These are phyloP conservation scores for Uronychia setigera DNA, from an alignment of 73 alveolate genomes.

Conservation along the genomic window DNA sequence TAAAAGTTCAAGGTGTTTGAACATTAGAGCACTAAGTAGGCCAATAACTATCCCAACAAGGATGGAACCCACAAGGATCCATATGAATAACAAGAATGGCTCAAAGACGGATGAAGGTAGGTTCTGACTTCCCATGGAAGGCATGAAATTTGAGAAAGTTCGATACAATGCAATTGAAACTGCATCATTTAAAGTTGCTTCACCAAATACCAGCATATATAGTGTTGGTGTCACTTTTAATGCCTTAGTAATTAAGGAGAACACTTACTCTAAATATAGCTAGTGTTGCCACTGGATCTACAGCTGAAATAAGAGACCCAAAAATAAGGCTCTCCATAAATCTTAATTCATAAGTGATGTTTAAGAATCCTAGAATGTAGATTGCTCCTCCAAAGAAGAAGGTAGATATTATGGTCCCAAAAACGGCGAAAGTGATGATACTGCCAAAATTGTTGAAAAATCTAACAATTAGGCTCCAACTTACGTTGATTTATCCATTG, in stretches of 20 bases:
- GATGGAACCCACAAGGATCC: constrained; percentile 47
- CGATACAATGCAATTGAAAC: constrained; percentile 46
- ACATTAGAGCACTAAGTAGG: constrained; percentile 22
- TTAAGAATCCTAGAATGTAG: constrained; percentile 5
- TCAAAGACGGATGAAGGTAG: neutral
- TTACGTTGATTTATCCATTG: constrained; percentile 11
- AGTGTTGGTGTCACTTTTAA: constrained; percentile 20
- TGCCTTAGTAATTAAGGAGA: constrained; percentile 7
- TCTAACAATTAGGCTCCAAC: neutral
- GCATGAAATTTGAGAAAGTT: constrained; percentile 19
- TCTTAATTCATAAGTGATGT: neutral
- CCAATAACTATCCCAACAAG: constrained; percentile 45
- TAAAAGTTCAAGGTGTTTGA: constrained; percentile 20
- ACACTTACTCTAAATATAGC: constrained; percentile 21
- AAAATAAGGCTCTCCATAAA: constrained; percentile 38
- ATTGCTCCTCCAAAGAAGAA: constrained; percentile 29
- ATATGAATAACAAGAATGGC: neutral
- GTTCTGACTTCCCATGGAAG: constrained; percentile 10
- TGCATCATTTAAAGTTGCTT: constrained; percentile 47
- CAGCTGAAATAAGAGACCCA: constrained; percentile 60
- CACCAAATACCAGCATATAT: constrained; percentile 53
- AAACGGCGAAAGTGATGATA: constrained; percentile 35
- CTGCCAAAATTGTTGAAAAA: constrained; percentile 44
- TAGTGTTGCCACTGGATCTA: constrained; percentile 67
- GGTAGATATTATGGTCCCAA: constrained; percentile 39